Percentiles rank a stretch among this genome's conserved stretches.
Conservation (phyloP, 2,329 filamentous ascomycete genomes). For the Trichoderma sp. region DNA sequence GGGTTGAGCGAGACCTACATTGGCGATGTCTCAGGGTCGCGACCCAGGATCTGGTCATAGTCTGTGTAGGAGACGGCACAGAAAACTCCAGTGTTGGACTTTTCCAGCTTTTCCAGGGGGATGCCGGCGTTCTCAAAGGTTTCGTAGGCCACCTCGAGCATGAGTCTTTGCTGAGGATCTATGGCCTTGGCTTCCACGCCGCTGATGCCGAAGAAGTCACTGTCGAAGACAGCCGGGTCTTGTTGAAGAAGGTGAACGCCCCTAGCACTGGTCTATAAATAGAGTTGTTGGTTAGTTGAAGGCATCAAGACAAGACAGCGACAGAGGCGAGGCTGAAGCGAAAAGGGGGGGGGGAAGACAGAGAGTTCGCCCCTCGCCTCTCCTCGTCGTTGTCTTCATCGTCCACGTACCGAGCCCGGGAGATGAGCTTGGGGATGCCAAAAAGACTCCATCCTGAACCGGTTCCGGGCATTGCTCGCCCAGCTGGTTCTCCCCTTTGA, state of each 20-base stretch:
- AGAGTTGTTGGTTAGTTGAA: not conserved
- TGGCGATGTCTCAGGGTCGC: constrained; percentile 22
- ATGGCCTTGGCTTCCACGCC: constrained; percentile 26
- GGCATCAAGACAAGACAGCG: not conserved
- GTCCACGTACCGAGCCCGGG: constrained; percentile 20
- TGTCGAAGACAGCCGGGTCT: constrained; percentile 24
- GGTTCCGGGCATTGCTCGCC: constrained; percentile 20
- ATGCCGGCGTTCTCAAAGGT: constrained; percentile 26
- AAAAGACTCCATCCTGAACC: constrained; percentile 26
- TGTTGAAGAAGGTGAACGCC: constrained; percentile 22
- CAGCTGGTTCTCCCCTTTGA: constrained; percentile 27
- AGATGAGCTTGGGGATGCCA: constrained; percentile 24
- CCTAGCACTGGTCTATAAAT: constrained; percentile 14
- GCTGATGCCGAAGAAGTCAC: constrained; percentile 25
- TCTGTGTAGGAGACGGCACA: constrained; percentile 23
- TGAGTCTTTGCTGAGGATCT: constrained; percentile 25
- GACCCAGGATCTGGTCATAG: constrained; percentile 19
- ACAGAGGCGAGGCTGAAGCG: not conserved
- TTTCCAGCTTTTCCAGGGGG: constrained; percentile 13
- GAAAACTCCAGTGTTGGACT: constrained; percentile 23
- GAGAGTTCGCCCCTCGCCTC: not conserved
- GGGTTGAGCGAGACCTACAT: not conserved
- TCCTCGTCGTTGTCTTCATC: not conserved
- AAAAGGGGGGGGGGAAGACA: not conserved
- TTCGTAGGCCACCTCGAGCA: constrained; percentile 25